phyloP scores from a whole-genome alignment of 345 rosid species.

The Erucastrum elatum region DNA sequence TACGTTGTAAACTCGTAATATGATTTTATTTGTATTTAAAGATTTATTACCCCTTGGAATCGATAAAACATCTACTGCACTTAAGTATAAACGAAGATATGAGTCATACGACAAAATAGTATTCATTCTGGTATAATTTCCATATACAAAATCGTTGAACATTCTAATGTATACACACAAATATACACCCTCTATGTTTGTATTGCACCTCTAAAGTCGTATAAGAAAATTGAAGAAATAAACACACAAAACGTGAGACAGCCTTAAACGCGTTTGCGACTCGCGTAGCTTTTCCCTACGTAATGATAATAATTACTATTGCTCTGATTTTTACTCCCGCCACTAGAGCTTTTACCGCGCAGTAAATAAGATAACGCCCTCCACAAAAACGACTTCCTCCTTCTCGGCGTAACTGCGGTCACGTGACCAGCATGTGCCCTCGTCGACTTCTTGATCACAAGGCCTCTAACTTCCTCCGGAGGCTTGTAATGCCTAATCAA shows the following conservation, averaged over 20 bases:
- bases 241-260: not conserved
- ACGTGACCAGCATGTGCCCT: constrained; percentile 46
- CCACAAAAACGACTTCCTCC: constrained; percentile 53
- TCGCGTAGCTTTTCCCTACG: constrained; percentile 40
- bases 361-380: constrained; percentile 45
- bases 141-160: constrained; percentile 31
- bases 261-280: constrained; percentile 42
- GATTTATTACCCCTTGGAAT: not conserved
- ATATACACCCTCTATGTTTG: constrained; percentile 8
- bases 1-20: not conserved
- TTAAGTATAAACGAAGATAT: not conserved
- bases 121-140: constrained; percentile 15
- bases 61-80: not conserved
- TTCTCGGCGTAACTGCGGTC: constrained; percentile 34
- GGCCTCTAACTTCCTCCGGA: constrained; percentile 65
- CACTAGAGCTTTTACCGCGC: constrained; percentile 32
- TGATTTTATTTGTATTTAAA: not conserved
- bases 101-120: not conserved
- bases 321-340: constrained; percentile 39
- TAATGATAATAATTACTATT: constrained; percentile 48
- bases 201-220: constrained; percentile 10
- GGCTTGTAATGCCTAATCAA: constrained; percentile 75
- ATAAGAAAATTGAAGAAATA: not conserved
- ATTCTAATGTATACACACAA: constrained; percentile 20
- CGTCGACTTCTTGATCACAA: constrained; percentile 42